phyloP scores from a whole-genome alignment of 2,329 filamentous ascomycete genomes.

The Ophiostoma novo-ulmi region DNA sequence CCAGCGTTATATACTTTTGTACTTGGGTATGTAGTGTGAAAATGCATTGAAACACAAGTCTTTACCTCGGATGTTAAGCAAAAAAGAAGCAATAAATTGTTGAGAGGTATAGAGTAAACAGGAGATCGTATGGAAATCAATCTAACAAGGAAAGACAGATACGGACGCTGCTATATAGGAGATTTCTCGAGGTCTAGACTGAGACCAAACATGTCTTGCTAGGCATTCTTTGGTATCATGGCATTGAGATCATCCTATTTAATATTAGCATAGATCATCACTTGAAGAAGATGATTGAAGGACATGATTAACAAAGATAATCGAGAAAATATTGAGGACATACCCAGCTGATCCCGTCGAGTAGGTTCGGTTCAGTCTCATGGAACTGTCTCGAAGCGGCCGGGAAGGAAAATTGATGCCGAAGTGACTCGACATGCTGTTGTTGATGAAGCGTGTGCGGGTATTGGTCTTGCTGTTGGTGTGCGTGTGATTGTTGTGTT shows the following conservation, averaged over 20 bases:
- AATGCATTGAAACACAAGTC: background rate
- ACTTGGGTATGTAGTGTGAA: no score
- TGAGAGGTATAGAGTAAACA: no score
- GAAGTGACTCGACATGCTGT: conserved; percentile 11
- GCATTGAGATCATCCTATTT: conserved; percentile 18
- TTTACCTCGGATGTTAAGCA: background rate
- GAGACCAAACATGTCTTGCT: background rate
- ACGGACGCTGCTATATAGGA: background rate
- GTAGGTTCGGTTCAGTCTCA: conserved; percentile 14
- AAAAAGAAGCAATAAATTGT: no score
- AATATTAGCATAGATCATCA: background rate
- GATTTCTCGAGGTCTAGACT: background rate
- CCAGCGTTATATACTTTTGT: no score
- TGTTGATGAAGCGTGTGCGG: background rate
- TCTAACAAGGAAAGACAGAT: background rate
- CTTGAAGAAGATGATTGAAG: background rate
- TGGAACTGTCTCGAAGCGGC: background rate
- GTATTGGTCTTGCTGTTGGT: conserved; percentile 12
- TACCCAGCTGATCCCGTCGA: conserved; percentile 22
- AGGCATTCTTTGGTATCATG: conserved; percentile 17
- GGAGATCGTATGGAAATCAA: background rate
- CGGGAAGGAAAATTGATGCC: background rate
- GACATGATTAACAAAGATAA: background rate
- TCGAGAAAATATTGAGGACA: background rate
- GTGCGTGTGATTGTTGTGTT: conserved; percentile 5